These are phyloP conservation scores for Massarina eburnea DNA, from an alignment of 2,329 filamentous ascomycete genomes.

Conservation along the genomic window DNA sequence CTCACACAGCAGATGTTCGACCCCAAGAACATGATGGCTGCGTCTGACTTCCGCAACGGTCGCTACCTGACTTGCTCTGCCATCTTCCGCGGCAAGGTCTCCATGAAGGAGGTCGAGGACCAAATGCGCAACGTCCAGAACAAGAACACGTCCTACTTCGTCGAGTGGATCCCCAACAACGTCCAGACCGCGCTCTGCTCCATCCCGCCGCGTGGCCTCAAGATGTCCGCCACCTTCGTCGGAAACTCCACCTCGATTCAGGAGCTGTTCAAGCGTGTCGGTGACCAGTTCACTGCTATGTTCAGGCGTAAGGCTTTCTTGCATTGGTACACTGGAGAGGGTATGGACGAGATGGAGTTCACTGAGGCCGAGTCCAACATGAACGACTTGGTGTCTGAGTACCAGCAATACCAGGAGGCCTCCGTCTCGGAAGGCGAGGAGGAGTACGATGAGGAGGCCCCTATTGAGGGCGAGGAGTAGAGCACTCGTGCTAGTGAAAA, in stretches of 20 bases:
- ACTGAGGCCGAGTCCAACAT: conserved; percentile 99
- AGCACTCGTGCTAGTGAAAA: conserved; percentile 5
- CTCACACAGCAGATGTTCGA: conserved; percentile 99
- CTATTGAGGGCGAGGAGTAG: conserved; percentile 69
- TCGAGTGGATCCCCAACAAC: conserved; percentile 99
- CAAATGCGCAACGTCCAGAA: conserved; percentile 99
- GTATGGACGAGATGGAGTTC: conserved; percentile 99
- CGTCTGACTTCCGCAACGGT: conserved; percentile 99
- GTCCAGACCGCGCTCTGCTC: conserved; percentile 99
- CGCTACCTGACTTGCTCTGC: conserved; percentile 99
- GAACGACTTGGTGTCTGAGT: conserved; percentile 99
- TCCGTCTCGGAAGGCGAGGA: conserved; percentile 96
- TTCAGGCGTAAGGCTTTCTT: conserved; percentile 99
- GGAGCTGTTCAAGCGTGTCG: conserved; percentile 99
- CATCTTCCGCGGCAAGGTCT: conserved; percentile 99
- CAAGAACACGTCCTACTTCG: conserved; percentile 99
- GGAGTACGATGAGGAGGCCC: conserved; percentile 86
- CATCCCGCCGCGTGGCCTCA: conserved; percentile 93
- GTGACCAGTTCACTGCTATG: conserved; percentile 99
- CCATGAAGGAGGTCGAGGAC: conserved; percentile 99
- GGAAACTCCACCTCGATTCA: conserved; percentile 99
- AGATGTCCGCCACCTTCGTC: conserved; percentile 99
- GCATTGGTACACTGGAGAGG: conserved; percentile 99
- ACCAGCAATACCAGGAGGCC: conserved; percentile 99
- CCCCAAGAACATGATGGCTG: conserved; percentile 99